Conservation (phyloP, 2,329 filamentous ascomycete species). For the Trichoderma arundinaceum region DNA sequence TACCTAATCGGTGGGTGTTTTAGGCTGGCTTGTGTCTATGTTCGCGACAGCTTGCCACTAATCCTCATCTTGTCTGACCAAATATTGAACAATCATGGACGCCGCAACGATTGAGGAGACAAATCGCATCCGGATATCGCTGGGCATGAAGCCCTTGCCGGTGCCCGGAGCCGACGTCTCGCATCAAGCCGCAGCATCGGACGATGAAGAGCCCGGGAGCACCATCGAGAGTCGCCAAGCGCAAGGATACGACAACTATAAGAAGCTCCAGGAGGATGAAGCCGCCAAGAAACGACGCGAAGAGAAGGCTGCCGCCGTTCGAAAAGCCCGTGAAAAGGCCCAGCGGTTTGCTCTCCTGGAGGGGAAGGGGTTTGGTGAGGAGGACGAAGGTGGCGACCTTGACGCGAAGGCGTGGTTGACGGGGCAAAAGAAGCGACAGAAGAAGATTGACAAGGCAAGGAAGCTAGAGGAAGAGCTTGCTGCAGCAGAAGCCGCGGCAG, state of each 20-base stretch:
- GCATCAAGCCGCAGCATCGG: slow-evolving; percentile 57
- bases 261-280: slow-evolving; percentile 70
- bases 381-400: slow-evolving; percentile 65
- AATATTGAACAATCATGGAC: slow-evolving; percentile 53
- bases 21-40: background rate
- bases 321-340: slow-evolving; percentile 84
- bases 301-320: slow-evolving; percentile 79
- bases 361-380: slow-evolving; percentile 83
- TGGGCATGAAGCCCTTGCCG: slow-evolving; percentile 88
- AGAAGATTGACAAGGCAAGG: slow-evolving; percentile 81
- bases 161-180: slow-evolving; percentile 68
- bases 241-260: slow-evolving; percentile 74
- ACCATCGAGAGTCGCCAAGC: slow-evolving; percentile 84
- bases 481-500: slow-evolving; percentile 71
- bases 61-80: background rate
- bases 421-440: slow-evolving; percentile 90
- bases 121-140: slow-evolving; percentile 85
- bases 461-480: slow-evolving; percentile 76
- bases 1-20: background rate
- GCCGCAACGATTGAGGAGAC: slow-evolving; percentile 86
- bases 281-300: slow-evolving; percentile 78
- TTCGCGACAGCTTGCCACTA: background rate
- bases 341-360: slow-evolving; percentile 77
- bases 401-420: slow-evolving; percentile 88
- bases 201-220: slow-evolving; percentile 73